phyloP scores from a whole-genome alignment of 345 rosid genomes.

The Psidium friedrichsthalianum region DNA sequence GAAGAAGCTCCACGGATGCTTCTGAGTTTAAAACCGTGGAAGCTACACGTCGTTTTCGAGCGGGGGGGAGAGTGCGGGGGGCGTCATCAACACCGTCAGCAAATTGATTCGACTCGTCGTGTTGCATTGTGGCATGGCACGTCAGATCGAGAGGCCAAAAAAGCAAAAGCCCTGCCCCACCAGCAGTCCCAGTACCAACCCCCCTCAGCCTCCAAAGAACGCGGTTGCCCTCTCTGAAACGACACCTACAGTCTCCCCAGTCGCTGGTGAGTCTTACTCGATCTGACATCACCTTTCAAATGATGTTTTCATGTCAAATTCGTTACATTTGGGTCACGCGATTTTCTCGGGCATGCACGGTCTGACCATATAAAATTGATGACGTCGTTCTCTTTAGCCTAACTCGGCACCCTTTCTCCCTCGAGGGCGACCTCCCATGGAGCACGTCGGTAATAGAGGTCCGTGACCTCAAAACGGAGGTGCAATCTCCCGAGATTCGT shows the following conservation, averaged over 20 bases:
- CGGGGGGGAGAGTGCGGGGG: neutral
- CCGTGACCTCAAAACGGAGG: neutral
- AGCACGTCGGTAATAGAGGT: neutral
- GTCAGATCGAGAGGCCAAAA: neutral
- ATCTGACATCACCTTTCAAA: too few relatives aligned
- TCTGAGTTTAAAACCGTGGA: neutral
- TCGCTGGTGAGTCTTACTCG: too few relatives aligned
- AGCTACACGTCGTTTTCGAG: neutral
- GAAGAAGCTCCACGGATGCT: neutral
- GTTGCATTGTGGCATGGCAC: neutral
- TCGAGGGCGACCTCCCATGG: too few relatives aligned
- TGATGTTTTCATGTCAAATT: too few relatives aligned
- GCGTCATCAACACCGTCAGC: neutral
- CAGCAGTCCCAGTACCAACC: neutral
- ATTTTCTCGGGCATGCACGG: rapidly evolving
- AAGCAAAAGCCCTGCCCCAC: neutral
- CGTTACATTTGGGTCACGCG: rapidly evolving
- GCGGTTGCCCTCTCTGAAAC: neutral
- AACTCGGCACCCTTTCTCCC: too few relatives aligned
- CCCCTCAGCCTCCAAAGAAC: neutral
- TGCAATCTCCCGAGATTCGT: neutral
- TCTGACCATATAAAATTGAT: rapidly evolving
- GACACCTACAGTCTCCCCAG: neutral
- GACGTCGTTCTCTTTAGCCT: neutral
- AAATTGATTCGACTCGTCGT: neutral